Evolutionary conservation across 2,329 filamentous ascomycete species (phyloP).

Genomic region (Trichophyton benhamiae): DNA sequence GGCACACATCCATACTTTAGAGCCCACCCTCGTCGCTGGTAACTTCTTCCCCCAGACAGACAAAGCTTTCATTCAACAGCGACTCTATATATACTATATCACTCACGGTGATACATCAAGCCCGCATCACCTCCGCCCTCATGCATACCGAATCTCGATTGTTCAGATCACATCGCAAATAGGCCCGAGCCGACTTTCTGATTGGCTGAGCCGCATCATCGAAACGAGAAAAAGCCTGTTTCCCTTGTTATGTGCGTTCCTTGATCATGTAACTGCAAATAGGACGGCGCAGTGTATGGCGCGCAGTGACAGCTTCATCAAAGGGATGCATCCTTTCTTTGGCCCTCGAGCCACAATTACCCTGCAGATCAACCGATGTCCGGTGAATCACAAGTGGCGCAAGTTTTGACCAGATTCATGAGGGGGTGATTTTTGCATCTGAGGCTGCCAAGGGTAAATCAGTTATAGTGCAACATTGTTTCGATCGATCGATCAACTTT

Average conservation of each 20-base stretch:
- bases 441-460: background rate
- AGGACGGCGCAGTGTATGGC: background rate
- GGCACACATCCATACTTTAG: background rate
- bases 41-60: background rate
- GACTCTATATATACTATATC: background rate
- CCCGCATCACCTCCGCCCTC: background rate
- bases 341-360: background rate
- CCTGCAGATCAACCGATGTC: background rate
- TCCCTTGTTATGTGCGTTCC: background rate
- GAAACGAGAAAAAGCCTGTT: background rate
- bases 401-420: background rate
- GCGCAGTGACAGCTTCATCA: background rate
- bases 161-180: background rate
- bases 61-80: background rate
- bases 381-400: background rate
- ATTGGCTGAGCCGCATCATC: background rate
- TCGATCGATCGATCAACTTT: background rate
- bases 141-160: background rate
- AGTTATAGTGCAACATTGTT: background rate
- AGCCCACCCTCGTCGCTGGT: background rate
- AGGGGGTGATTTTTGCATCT: background rate
- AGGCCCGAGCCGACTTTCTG: background rate
- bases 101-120: background rate
- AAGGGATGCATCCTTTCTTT: background rate
- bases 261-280: background rate